Base-by-base conservation (phyloP, 768 basidiomycete genomes). In the Pholiota molesta region DNA sequence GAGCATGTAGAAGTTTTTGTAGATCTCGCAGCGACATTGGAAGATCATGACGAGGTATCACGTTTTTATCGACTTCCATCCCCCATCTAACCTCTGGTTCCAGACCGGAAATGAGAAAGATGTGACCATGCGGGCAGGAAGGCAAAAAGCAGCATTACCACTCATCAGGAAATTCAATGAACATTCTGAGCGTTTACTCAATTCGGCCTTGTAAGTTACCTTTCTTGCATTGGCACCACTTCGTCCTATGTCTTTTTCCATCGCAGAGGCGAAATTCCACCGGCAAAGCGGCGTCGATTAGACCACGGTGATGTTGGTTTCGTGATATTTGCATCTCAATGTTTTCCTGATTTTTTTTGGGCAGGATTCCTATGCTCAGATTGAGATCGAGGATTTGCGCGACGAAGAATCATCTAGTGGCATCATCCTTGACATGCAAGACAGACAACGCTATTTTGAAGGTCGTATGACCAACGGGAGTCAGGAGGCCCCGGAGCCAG, bases 131-230 rank as follows among this genome's bases (percentile, higher is more conserved):
- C 94, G 94, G 72, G 88, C 97, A 14, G 97, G 97, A 16, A 85
- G 90, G 69, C 92, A 97, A 73, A 83, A 88, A 54, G 90, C 89
- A 37, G 91, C 93, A 13, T 75, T 99, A 23, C 97, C 97, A 0
- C 82, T 99, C 52, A 99, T 99, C 65, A 84, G 97, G 53, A 92
- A 96, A 72, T 99, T 99, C 77, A 99, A 99, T 69, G 95, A 98
- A 70, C 97, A 99, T 73, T 97, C 95, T 0, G 94, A 97, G 67
- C 79, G 95, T 66, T 78, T 98, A 10, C 78, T 99, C 14, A 89
- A 91, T 61, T 88, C 92, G 45, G 89, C 91, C 5, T 69, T 94
- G 92, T 91, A 69, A 67, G 73, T 66, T 17, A 51, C 39, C 37
- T 57, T 28, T 19, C 47, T 26, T 49, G 47, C 44, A 53, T 11